phyloP scores from a whole-genome alignment of 495 filamentous ascomycete species.

The Trichocladium antarcticum region DNA sequence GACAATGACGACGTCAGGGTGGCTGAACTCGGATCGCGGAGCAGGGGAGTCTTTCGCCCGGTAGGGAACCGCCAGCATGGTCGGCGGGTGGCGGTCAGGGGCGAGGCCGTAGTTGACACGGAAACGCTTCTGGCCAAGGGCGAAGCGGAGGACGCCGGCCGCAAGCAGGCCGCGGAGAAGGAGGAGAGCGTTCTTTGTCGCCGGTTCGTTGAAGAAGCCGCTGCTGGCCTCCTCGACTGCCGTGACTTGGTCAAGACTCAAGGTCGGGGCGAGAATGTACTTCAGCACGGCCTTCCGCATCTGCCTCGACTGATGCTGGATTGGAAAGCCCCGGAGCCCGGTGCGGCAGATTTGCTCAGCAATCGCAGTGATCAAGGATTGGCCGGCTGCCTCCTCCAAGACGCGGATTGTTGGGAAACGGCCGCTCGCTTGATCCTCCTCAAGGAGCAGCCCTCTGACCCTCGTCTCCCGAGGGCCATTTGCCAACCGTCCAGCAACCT shows the following conservation, averaged over 20 bases:
- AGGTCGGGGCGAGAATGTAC: constrained; percentile 34
- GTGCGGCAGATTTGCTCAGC: constrained; percentile 28
- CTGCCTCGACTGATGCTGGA: constrained; percentile 28
- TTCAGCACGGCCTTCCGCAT: constrained; percentile 29
- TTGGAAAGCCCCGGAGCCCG: constrained; percentile 33
- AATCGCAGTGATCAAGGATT: constrained; percentile 22
- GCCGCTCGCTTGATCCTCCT: constrained; percentile 1
- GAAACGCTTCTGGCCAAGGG: constrained; percentile 50
- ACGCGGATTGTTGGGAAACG: constrained; percentile 39
- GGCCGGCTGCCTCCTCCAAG: constrained; percentile 27
- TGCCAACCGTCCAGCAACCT: constrained; percentile 20
- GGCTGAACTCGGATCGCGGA: constrained; percentile 56
- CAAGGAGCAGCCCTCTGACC: constrained; percentile 7
- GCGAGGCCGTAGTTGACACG: constrained; percentile 56
- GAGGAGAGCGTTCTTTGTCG: constrained; percentile 35
- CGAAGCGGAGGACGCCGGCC: constrained; percentile 43
- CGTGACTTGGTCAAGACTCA: constrained; percentile 22
- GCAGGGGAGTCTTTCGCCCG: constrained; percentile 58
- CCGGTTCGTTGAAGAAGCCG: constrained; percentile 26
- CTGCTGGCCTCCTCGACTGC: constrained; percentile 25
- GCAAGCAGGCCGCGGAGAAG: constrained; percentile 53
- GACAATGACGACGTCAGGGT: constrained; percentile 58
- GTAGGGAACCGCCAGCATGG: constrained; percentile 57
- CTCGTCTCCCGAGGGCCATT: constrained; percentile 28
- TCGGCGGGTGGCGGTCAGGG: constrained; percentile 28